phyloP scores from a whole-genome alignment of 805 yeast species.

The Teunomyces panamensis region DNA sequence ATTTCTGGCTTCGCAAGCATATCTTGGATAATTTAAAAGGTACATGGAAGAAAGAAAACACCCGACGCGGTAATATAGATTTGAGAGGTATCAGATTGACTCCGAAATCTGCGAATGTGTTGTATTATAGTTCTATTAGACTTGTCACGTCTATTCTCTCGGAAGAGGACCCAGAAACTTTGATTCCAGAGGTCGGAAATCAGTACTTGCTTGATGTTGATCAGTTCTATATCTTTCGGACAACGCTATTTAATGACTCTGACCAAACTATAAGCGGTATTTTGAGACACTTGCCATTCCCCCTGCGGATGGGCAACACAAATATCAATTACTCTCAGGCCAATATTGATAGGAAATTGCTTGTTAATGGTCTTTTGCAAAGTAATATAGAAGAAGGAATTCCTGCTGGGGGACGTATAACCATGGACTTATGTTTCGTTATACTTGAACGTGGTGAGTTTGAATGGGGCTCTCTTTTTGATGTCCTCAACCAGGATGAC shows the following conservation, averaged over 20 bases:
- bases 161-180: constrained; percentile 11
- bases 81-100: constrained; percentile 64
- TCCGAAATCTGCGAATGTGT: constrained; percentile 53
- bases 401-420: constrained; percentile 39
- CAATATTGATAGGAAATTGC: constrained; percentile 51
- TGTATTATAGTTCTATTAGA: constrained; percentile 34
- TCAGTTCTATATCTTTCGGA: constrained; percentile 48
- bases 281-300: constrained; percentile 57
- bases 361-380: constrained; percentile 74
- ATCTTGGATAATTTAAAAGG: constrained; percentile 61
- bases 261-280: constrained; percentile 47
- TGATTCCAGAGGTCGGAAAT: constrained; percentile 20
- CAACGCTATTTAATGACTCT: constrained; percentile 51
- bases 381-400: constrained; percentile 31
- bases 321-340: constrained; percentile 21
- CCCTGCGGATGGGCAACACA: constrained; percentile 11
- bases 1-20: constrained; percentile 80
- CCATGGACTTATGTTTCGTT: constrained; percentile 53
- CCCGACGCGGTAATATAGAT: constrained; percentile 57
- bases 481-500: constrained; percentile 17
- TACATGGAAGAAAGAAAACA: constrained; percentile 49
- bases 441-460: constrained; percentile 76
- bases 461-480: constrained; percentile 63
- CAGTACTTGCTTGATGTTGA: constrained; percentile 40
- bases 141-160: constrained; percentile 9